Evolutionary conservation across 345 rosid species (phyloP).

Genomic region (Lagerstroemia speciosa): DNA sequence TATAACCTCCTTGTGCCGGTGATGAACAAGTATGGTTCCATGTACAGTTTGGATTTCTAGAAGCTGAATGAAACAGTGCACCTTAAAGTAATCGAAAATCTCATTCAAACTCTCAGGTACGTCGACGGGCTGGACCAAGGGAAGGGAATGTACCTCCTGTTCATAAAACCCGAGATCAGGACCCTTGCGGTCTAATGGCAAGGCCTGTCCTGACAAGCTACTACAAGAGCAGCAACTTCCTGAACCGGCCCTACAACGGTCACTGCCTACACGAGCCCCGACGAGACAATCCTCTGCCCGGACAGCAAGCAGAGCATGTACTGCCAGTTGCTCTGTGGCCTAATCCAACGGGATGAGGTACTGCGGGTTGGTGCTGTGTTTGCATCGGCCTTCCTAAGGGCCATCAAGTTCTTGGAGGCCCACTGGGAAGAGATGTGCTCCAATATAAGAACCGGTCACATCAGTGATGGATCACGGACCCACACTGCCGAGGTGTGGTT

Average conservation of each 20-base stretch:
- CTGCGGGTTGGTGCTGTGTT: conserved; percentile 81
- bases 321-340: conserved; percentile 82
- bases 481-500: conserved; percentile 46
- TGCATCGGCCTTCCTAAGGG: conserved; percentile 81
- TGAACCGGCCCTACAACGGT: conserved; percentile 68
- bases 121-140: conserved; percentile 82
- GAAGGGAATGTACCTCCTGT: conserved; percentile 81
- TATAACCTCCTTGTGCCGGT: conserved; percentile 86
- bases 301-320: conserved; percentile 97
- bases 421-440: conserved; percentile 64
- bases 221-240: conserved; percentile 78
- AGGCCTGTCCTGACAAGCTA: conserved; percentile 93
- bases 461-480: conserved; percentile 81
- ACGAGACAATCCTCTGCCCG: conserved; percentile 73
- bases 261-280: conserved; percentile 80
- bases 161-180: conserved; percentile 72
- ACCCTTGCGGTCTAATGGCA: conserved; percentile 85
- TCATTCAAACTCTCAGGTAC: conserved; percentile 36
- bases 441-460: conserved; percentile 53
- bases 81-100: conserved; percentile 1
- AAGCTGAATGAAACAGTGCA: conserved; percentile 27
- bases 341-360: conserved; percentile 65
- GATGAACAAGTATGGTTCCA: conserved; percentile 59
- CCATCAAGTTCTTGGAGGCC: conserved; percentile 78
- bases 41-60: not conserved